Conservation (phyloP, 164 flowering plant genomes). For the Liriodendron chinense region DNA sequence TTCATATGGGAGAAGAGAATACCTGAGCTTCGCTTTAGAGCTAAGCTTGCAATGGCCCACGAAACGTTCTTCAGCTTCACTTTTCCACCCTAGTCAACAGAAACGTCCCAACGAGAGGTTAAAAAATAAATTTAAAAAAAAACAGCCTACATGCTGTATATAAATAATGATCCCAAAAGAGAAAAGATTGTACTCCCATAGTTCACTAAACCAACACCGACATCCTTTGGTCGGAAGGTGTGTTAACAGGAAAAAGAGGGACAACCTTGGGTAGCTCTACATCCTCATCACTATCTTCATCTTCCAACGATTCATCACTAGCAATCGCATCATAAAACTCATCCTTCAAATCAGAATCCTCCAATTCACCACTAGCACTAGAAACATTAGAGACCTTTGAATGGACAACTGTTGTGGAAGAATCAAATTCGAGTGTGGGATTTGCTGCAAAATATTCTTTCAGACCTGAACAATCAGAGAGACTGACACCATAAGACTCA, state of each 20-base stretch:
- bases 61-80: conserved; percentile 82
- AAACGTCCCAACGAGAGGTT: background rate
- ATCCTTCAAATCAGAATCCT: conserved; percentile 50
- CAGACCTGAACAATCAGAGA: conserved; percentile 46
- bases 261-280: conserved; percentile 5
- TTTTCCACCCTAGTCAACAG: conserved; percentile 41
- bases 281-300: conserved; percentile 62
- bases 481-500: background rate
- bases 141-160: background rate
- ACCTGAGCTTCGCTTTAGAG: conserved; percentile 60
- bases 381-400: conserved; percentile 43
- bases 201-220: background rate
- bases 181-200: background rate
- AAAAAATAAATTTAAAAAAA: background rate
- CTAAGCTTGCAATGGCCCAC: conserved; percentile 74
- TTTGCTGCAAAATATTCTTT: conserved; percentile 85
- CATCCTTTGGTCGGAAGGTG: background rate
- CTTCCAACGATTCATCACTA: conserved; percentile 57
- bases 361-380: conserved; percentile 42
- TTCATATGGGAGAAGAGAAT: background rate
- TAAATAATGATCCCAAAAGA: background rate
- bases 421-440: conserved; percentile 46
- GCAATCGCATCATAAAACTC: conserved; percentile 88
- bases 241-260: background rate
- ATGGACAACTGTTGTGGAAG: conserved; percentile 42